Evolutionary conservation across 2,329 filamentous ascomycete species (phyloP), one percentile per base, ranked within the genome.

Genomic region (Cladophialophora carrionii): DNA sequence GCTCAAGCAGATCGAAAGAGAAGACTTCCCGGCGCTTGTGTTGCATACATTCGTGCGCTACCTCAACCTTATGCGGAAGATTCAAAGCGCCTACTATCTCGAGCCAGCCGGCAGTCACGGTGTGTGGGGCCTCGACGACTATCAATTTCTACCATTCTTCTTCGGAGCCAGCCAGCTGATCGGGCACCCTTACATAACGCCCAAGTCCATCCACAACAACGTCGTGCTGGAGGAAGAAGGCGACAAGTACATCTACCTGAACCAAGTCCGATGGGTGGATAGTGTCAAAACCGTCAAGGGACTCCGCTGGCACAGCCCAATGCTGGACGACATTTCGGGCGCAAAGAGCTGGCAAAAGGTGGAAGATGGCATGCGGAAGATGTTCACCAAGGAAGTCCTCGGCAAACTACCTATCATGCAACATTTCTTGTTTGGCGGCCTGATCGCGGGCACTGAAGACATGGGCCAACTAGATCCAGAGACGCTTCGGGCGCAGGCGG

Each of bases 321-420:
- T 99, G 96, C 86, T 99, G 20, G 95, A 99, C 75, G 95, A 99
- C 76, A 99, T 99, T 70, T 95, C 90, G 3, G 88, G 91, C 1
- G 90, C 94, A 17, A 93, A 91, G 76, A 90, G 84, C 46, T 99
- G 95, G 95, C 81, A 78, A 70, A 99, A 99, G 82, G 90, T 99
- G 57, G 93, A 98, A 76, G 89, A 84, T 29, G 95, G 95, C 6
- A 98, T 99, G 96, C 86, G 91, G 66, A 90, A 92, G 71, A 99
- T 99, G 96, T 98, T 98, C 74, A 84, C 94, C 58, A 90, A 89
- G 48, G 95, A 99, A 78, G 94, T 99, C 0, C 78, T 99, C 58
- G 88, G 90, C 34, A 99, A 99, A 78, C 77, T 99, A 62, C 95
- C 95, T 0, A 94, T 99, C 51, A 98, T 98, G 92, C 95, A 99